Evolutionary conservation across 371 early-diverging fungal species (phyloP).

Genomic region (Apophysomyces ossiformis): DNA sequence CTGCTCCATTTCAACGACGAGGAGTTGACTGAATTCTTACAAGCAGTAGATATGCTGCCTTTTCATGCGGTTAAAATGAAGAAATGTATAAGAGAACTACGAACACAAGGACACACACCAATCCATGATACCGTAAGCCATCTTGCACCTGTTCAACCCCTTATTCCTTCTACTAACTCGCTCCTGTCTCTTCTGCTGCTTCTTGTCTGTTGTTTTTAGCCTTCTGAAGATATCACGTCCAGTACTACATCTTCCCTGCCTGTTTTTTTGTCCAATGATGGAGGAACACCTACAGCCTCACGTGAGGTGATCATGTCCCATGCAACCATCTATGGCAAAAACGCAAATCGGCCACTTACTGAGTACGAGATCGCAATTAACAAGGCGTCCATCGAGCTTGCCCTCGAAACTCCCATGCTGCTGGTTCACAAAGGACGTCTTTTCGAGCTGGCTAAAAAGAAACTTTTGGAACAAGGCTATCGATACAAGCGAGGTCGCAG

Average conservation of each 20-base stretch:
- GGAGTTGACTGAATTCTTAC: slow-evolving; percentile 50
- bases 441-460: slow-evolving; percentile 61
- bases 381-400: slow-evolving; percentile 52
- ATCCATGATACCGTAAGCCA: slow-evolving; percentile 10
- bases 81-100: slow-evolving; percentile 44
- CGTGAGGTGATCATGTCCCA: slow-evolving; percentile 52
- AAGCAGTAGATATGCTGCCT: slow-evolving; percentile 52
- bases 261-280: slow-evolving; percentile 9
- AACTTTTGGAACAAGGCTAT: slow-evolving; percentile 56
- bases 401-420: slow-evolving; percentile 51
- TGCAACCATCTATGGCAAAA: slow-evolving; percentile 64
- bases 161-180: background rate
- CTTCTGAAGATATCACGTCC: slow-evolving; percentile 2
- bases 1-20: slow-evolving; percentile 56
- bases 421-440: slow-evolving; percentile 54
- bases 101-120: slow-evolving; percentile 1
- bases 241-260: background rate
- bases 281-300: slow-evolving; percentile 6
- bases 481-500: slow-evolving; percentile 65
- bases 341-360: slow-evolving; percentile 50
- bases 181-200: background rate
- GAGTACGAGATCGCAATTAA: slow-evolving; percentile 65
- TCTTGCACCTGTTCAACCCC: background rate
- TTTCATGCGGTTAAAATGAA: slow-evolving; percentile 57
- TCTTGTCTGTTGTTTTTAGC: background rate